Base-by-base conservation (phyloP, 1,139 yeast genomes). In the Geotrichum phurueaensis region DNA sequence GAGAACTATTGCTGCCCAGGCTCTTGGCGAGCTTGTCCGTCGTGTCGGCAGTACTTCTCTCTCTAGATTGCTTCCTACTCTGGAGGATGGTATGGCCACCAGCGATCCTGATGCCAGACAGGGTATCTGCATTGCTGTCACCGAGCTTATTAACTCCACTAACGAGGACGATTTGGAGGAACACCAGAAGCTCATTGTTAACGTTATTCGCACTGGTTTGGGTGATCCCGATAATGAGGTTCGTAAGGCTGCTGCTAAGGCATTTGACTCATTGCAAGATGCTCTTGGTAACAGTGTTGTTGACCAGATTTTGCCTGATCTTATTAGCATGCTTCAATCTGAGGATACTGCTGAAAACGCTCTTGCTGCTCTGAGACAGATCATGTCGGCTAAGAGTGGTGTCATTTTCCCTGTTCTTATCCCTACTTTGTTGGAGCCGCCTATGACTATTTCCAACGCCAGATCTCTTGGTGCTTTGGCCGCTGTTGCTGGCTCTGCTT, bases 101-200 rank as follows among this genome's bases (percentile, higher is more conserved):
- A 74, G 79, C 56, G 95, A 88, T 68, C 78, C 88, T 29, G 96
- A 86, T 70, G 88, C 96, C 56, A 89, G 89, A 72, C 96, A 92
- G 77, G 99, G 99, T 78, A 90, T 94, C 61, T 94, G 99, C 79
- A 85, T 92, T 73, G 99, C 99, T 9, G 79, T 92, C 62, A 83
- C 86, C 54, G 98, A 92, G 72, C 84, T 95, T 66, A 85, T 92
- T 65, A 85, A 83, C 66, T 88, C 96, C 0, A 84, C 96, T 2
- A 80, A 84, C 20, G 75, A 77, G 4, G 89, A 84, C 22, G 84
- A 84, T 9, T 79, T 94, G 66, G 76, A 73, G 23, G 84, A 83
- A 66, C 87, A 84, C 74, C 90, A 89, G 75, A 83, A 79, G 13
- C 79, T 81, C 1, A 84, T 95, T 69, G 86, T 92, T 66, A 79